phyloP scores from a whole-genome alignment of 768 basidiomycete genomes.

The Naganishia antarctica region DNA sequence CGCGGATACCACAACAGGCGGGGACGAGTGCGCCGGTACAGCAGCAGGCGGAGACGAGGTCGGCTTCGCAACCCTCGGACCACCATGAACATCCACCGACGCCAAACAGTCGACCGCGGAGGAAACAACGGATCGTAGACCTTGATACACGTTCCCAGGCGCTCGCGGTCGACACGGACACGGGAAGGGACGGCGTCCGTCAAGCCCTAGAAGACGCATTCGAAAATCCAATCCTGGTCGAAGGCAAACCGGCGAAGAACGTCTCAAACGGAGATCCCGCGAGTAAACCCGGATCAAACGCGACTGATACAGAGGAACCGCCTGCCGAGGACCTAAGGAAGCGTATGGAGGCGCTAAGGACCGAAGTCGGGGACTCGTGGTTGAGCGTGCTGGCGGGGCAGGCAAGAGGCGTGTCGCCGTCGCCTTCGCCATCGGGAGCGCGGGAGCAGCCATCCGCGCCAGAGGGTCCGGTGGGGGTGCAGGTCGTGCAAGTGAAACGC shows the following conservation, averaged over 20 bases:
- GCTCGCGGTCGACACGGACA: neutral
- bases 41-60: too few relatives aligned
- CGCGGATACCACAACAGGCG: neutral
- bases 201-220: conserved; percentile 1
- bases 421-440: neutral
- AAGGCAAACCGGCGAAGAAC: neutral
- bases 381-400: conserved; percentile 29
- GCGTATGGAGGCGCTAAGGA: conserved; percentile 27
- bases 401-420: neutral
- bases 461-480: neutral
- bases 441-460: neutral
- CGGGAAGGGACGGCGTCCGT: neutral
- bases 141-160: neutral
- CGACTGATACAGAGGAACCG: neutral
- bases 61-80: too few relatives aligned
- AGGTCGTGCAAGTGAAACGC: neutral
- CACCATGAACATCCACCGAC: too few relatives aligned
- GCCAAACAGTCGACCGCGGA: conserved; percentile 13
- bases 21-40: too few relatives aligned
- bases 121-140: conserved; percentile 29
- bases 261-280: neutral
- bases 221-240: neutral
- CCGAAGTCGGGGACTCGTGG: conserved; percentile 32
- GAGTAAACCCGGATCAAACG: neutral
- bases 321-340: conserved; percentile 19